Evolutionary conservation across 1,284 basidiomycete species (phyloP).

Genomic region (Ustilago hordei): DNA sequence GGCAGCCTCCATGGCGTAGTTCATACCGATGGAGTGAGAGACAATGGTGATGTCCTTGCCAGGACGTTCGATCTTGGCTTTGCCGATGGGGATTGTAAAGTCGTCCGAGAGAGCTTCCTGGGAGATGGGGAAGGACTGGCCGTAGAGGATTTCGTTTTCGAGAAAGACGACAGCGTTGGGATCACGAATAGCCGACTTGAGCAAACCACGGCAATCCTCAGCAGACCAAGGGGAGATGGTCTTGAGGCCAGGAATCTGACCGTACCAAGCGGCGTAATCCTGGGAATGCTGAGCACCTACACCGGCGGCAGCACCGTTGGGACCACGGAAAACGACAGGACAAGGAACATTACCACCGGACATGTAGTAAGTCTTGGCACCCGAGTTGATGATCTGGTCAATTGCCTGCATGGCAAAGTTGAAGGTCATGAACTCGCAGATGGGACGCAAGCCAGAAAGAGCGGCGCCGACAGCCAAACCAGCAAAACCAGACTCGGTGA

Average conservation of each 20-base stretch:
- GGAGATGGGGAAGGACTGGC: conserved; percentile 94
- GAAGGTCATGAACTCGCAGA: conserved; percentile 99
- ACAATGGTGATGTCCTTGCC: conserved; percentile 95
- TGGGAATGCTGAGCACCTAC: conserved; percentile 81
- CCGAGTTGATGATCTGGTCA: conserved; percentile 99
- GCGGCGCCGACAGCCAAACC: conserved; percentile 96
- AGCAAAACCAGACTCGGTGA: conserved; percentile 98
- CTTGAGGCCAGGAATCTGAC: conserved; percentile 94
- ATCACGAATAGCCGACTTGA: conserved; percentile 98
- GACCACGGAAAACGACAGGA: conserved; percentile 98
- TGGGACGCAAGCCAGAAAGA: conserved; percentile 90
- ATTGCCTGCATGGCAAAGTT: conserved; percentile 78
- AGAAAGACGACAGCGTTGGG: conserved; percentile 98
- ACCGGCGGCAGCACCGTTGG: conserved; percentile 97
- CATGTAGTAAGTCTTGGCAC: conserved; percentile 99
- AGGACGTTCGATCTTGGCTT: conserved; percentile 93
- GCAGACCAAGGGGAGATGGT: conserved; percentile 97
- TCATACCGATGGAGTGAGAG: conserved; percentile 75
- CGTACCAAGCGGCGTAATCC: conserved; percentile 81
- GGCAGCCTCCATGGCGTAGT: conserved; percentile 75
- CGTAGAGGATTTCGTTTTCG: conserved; percentile 99
- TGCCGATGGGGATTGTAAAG: conserved; percentile 92
- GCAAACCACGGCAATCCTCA: conserved; percentile 96
- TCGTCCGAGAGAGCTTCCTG: conserved; percentile 93
- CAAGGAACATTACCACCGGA: conserved; percentile 97